phyloP scores from a whole-genome alignment of 2,329 filamentous ascomycete species.

The Arthrobotrys iridis region DNA sequence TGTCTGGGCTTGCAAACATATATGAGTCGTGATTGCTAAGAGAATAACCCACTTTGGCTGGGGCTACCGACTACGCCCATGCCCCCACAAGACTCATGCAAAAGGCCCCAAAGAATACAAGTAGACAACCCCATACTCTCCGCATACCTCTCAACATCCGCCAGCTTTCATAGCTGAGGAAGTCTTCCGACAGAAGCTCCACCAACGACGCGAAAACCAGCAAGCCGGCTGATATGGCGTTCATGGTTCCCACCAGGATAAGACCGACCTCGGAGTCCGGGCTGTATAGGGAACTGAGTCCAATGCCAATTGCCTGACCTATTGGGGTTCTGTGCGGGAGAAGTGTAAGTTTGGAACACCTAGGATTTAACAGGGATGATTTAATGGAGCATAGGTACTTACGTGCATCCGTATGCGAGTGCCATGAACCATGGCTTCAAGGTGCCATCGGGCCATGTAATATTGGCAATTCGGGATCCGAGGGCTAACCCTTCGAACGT shows the following conservation, averaged over 20 bases:
- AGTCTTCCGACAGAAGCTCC: conserved; percentile 85
- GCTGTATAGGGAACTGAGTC: conserved; percentile 81
- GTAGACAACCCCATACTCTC: conserved; percentile 70
- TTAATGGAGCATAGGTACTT: too few species aligned
- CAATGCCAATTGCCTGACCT: conserved; percentile 82
- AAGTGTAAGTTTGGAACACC: conserved; percentile 36
- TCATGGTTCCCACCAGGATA: conserved; percentile 86
- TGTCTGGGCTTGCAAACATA: too few species aligned
- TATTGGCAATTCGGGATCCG: conserved; percentile 75
- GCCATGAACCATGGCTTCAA: conserved; percentile 71
- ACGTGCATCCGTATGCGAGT: conserved; percentile 67
- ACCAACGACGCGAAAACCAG: conserved; percentile 84
- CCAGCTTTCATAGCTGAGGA: conserved; percentile 79
- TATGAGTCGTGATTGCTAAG: too few species aligned
- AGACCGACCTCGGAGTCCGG: conserved; percentile 79
- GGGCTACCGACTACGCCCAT: conserved; percentile 75
- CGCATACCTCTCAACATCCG: conserved; percentile 70
- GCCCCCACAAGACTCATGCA: conserved; percentile 77
- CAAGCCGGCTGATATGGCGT: conserved; percentile 82
- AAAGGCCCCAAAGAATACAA: conserved; percentile 71
- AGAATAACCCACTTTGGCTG: too few species aligned
- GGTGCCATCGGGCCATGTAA: conserved; percentile 70
- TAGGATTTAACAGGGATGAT: too few species aligned
- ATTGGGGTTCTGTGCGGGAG: conserved; percentile 73
- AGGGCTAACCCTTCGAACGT: conserved; percentile 71